Evolutionary conservation across 352 stramenopile species (phyloP).

Genomic region (Pythium graminicola): DNA sequence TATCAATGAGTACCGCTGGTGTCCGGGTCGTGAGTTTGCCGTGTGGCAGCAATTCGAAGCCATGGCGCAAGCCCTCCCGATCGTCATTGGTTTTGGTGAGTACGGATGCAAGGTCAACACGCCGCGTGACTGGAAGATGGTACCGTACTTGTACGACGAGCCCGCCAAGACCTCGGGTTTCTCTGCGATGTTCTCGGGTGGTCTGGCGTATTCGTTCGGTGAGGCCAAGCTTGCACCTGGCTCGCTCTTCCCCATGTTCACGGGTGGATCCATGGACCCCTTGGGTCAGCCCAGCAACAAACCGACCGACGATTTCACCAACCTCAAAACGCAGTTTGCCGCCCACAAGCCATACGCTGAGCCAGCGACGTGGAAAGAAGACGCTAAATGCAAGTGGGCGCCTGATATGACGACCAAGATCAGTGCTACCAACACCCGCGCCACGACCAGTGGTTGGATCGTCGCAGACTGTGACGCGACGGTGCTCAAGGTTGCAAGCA

Average conservation of each 20-base stretch:
- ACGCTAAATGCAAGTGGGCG: conserved; percentile 63
- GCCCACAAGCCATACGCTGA: conserved; percentile 54
- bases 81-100: conserved; percentile 80
- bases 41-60: conserved; percentile 73
- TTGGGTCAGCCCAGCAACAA: conserved; percentile 55
- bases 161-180: conserved; percentile 63
- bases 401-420: conserved; percentile 48
- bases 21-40: conserved; percentile 59
- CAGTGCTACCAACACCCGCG: conserved; percentile 38
- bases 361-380: conserved; percentile 48
- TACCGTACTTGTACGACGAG: conserved; percentile 76
- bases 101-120: conserved; percentile 74
- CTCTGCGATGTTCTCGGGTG: conserved; percentile 70
- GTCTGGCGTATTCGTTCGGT: conserved; percentile 81
- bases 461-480: conserved; percentile 46
- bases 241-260: conserved; percentile 82
- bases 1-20: conserved; percentile 89
- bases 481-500: conserved; percentile 49
- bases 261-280: conserved; percentile 58
- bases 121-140: conserved; percentile 65
- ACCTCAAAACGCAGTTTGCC: conserved; percentile 63
- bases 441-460: conserved; percentile 59
- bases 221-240: conserved; percentile 68
- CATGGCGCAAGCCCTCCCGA: conserved; percentile 76
- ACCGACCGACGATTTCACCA: conserved; percentile 58